Evolutionary conservation across 1,284 basidiomycete genomes (phyloP).

Genomic region (Fomes fomentarius): DNA sequence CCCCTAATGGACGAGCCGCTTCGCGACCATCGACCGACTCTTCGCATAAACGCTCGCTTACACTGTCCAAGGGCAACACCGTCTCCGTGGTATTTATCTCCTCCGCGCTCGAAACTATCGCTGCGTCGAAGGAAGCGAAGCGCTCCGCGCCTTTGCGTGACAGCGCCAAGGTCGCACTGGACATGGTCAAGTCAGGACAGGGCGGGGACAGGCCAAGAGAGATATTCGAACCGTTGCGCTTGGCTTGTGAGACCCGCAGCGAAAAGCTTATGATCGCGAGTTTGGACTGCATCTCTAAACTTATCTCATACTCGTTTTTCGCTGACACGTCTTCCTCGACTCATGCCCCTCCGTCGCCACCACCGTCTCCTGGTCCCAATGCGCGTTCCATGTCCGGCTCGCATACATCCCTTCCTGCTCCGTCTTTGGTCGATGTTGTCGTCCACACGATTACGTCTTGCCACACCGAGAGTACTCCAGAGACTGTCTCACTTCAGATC

Average conservation of each 20-base stretch:
- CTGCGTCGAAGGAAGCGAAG: slow-evolving; percentile 88
- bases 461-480: slow-evolving; percentile 85
- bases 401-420: slow-evolving; percentile 55
- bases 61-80: slow-evolving; percentile 70
- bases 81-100: slow-evolving; percentile 83
- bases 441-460: slow-evolving; percentile 93
- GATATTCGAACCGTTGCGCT: slow-evolving; percentile 89
- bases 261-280: slow-evolving; percentile 95
- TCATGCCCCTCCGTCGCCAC: slow-evolving; percentile 58
- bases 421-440: slow-evolving; percentile 86
- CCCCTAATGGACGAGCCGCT: slow-evolving; percentile 27
- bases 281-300: slow-evolving; percentile 93
- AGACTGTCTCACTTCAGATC: slow-evolving; percentile 91
- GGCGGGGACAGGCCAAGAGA: slow-evolving; percentile 77
- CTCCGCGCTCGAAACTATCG: slow-evolving; percentile 87
- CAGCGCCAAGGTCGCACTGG: slow-evolving; percentile 81
- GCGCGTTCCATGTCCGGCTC: slow-evolving; percentile 49
- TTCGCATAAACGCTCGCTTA: slow-evolving; percentile 65
- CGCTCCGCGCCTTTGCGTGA: slow-evolving; percentile 81
- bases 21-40: slow-evolving; percentile 29
- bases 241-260: slow-evolving; percentile 91
- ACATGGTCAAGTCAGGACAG: slow-evolving; percentile 76
- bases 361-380: slow-evolving; percentile 64
- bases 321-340: slow-evolving; percentile 60
- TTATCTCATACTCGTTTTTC: slow-evolving; percentile 96